phyloP scores from a whole-genome alignment of 2,329 filamentous ascomycete genomes.

The Stagonosporopsis tanaceti region DNA sequence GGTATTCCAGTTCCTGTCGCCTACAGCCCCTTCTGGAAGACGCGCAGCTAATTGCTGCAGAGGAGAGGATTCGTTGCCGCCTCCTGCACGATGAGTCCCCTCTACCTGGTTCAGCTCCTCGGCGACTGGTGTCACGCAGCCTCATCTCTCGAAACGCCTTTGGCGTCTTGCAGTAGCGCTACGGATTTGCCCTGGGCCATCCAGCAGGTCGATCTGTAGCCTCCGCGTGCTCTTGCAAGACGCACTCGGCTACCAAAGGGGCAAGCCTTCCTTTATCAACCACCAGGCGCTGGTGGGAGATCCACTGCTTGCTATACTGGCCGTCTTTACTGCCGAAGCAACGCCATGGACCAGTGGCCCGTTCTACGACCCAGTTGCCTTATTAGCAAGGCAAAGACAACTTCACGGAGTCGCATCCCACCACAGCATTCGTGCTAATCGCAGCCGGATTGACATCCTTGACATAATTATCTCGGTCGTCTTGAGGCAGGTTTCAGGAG shows the following conservation, averaged over 20 bases:
- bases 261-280: constrained; percentile 24
- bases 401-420: constrained; percentile 25
- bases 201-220: constrained; percentile 18
- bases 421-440: constrained; percentile 1
- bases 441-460: constrained; percentile 1
- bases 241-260: constrained; percentile 26
- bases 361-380: constrained; percentile 36
- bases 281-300: constrained; percentile 29
- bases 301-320: constrained; percentile 26
- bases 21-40: constrained; percentile 29
- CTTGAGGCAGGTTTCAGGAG: constrained; percentile 28
- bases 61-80: constrained; percentile 29
- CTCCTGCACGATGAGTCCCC: constrained; percentile 31
- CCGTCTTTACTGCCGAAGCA: constrained; percentile 31
- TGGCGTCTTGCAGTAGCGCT: constrained; percentile 31
- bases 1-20: constrained; percentile 17
- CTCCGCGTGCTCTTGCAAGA: constrained; percentile 31
- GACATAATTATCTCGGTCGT: not conserved
- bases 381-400: constrained; percentile 24
- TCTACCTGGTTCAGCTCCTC: constrained; percentile 40
- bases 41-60: constrained; percentile 35
- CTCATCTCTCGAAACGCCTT: constrained; percentile 39
- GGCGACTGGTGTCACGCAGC: constrained; percentile 37
- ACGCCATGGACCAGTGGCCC: constrained; percentile 13
- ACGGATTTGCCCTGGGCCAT: constrained; percentile 22